A percentile compares a stretch with the other conserved stretches of the same genome.
Evolutionary conservation across 192 early-diverging fungal species (phyloP).

Genomic region (Lunasporangiospora selenospora): DNA sequence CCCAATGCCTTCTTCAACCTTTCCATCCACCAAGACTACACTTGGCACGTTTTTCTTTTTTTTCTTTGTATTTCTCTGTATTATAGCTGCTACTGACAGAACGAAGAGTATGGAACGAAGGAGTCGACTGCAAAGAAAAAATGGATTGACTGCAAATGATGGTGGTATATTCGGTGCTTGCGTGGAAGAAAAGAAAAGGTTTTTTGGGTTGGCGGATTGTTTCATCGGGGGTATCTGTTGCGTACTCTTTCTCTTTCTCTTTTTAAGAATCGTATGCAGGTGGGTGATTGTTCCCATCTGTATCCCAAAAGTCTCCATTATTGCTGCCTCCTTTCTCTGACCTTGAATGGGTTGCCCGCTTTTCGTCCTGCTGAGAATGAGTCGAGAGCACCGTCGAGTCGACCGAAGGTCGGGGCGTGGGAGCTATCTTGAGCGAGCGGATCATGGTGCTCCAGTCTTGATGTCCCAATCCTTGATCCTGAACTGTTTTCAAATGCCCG

Average conservation of each 20-base stretch:
- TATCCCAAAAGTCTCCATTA: not conserved
- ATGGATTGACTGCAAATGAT: too few species aligned
- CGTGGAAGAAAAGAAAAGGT: not conserved
- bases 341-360: not conserved
- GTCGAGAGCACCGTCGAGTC: not conserved
- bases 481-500: slow-evolving; percentile 24
- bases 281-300: not conserved
- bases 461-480: slow-evolving; percentile 25
- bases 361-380: not conserved
- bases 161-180: too few species aligned
- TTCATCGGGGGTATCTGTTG: too few species aligned
- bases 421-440: not conserved
- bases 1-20: too few species aligned
- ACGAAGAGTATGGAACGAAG: too few species aligned
- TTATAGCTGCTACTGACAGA: too few species aligned
- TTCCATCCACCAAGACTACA: too few species aligned
- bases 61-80: too few species aligned
- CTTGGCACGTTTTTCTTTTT: too few species aligned
- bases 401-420: not conserved
- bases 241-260: too few species aligned
- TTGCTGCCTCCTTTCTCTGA: not conserved
- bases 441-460: slow-evolving; percentile 44
- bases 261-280: slow-evolving; percentile 21
- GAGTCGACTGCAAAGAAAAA: too few species aligned
- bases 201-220: too few species aligned